Conservation (phyloP, 495 filamentous ascomycete genomes). For the Penicillium ucsense region DNA sequence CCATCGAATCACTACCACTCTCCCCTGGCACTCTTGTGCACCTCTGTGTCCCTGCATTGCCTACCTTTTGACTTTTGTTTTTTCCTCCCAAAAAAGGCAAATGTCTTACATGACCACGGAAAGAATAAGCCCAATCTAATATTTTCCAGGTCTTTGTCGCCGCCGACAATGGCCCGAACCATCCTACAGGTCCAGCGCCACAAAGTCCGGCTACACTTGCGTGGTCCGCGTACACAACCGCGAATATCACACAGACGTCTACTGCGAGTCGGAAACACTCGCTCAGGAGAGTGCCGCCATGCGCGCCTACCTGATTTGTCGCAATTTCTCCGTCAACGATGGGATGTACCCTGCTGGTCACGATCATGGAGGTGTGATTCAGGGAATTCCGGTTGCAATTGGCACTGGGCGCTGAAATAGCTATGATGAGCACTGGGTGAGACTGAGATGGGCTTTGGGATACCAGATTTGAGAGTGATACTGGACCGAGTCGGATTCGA, state of each 20-base stretch:
- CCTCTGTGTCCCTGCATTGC: too few relatives aligned
- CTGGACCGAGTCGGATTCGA: conserved; percentile 30
- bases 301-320: conserved; percentile 95
- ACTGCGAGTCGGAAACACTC: conserved; percentile 67
- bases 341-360: conserved; percentile 74
- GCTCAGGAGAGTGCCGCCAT: conserved; percentile 93
- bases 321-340: conserved; percentile 97
- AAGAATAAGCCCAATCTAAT: background rate
- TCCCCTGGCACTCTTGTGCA: too few relatives aligned
- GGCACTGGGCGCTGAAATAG: conserved; percentile 45
- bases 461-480: conserved; percentile 44
- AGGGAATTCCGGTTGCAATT: conserved; percentile 74
- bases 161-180: conserved; percentile 94
- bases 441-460: conserved; percentile 31
- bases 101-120: background rate
- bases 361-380: conserved; percentile 65
- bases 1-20: too few relatives aligned
- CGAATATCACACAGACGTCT: conserved; percentile 87
- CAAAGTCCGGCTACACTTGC: conserved; percentile 67
- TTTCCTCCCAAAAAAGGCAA: too few relatives aligned
- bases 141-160: conserved; percentile 76
- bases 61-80: too few relatives aligned
- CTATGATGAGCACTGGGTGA: conserved; percentile 25
- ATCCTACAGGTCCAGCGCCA: conserved; percentile 68
- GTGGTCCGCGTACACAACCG: conserved; percentile 92